Percentiles rank a stretch among this genome's conserved stretches.
phyloP scores from a whole-genome alignment of 352 stramenopile species.

The Thalassiosira gravida region DNA sequence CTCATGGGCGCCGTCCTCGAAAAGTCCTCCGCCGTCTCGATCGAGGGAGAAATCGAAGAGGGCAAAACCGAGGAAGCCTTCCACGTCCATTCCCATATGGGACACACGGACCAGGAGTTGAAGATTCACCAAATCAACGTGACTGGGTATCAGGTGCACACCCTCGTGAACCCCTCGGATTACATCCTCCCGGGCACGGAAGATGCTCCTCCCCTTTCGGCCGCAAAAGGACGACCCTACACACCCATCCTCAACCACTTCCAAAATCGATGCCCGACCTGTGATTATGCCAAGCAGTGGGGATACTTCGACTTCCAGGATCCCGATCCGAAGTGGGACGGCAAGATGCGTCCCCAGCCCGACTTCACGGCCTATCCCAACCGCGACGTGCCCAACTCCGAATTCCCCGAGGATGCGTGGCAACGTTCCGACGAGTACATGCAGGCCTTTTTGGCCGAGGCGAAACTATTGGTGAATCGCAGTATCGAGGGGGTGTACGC shows the following conservation, averaged over 20 bases:
- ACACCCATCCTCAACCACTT: conserved; percentile 45
- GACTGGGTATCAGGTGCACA: conserved; percentile 23
- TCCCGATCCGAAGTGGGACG: conserved; percentile 45
- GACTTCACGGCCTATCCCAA: conserved; percentile 44
- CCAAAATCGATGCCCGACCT: conserved; percentile 28
- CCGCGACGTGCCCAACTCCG: conserved; percentile 53
- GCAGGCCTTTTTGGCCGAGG: conserved; percentile 49
- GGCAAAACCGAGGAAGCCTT: conserved; percentile 7
- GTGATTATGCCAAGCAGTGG: conserved; percentile 30
- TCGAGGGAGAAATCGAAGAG: conserved; percentile 21
- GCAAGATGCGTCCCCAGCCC: conserved; percentile 41
- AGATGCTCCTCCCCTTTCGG: conserved; percentile 27
- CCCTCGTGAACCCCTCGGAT: conserved; percentile 14
- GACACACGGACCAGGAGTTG: neutral
- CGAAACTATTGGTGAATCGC: conserved; percentile 60
- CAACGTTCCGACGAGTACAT: conserved; percentile 45
- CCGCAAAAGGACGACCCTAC: conserved; percentile 27
- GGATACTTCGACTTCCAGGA: conserved; percentile 51
- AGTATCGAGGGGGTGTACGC: conserved; percentile 62
- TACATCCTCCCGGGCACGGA: conserved; percentile 35
- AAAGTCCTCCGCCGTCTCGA: conserved; percentile 18
- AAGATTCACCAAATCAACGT: conserved; percentile 12
- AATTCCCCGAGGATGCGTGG: conserved; percentile 22
- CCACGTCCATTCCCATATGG: neutral
- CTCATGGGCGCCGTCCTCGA: conserved; percentile 21